Evolutionary conservation across 2,329 filamentous ascomycete species (phyloP).

Genomic region (Alternaria viburni): DNA sequence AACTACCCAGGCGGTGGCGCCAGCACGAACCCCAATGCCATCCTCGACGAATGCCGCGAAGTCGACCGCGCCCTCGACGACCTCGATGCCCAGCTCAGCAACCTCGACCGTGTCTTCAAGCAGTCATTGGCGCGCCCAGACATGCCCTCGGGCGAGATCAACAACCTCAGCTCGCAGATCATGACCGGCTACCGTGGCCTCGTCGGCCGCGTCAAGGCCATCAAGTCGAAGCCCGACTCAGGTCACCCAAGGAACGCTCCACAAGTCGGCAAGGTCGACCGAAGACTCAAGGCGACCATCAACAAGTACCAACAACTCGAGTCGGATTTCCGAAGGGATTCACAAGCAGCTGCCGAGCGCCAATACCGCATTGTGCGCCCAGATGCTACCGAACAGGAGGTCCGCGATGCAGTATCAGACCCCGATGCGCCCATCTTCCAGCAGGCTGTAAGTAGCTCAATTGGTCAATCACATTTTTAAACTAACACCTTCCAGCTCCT

Average conservation of each 20-base stretch:
- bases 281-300: slow-evolving; percentile 80
- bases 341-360: slow-evolving; percentile 82
- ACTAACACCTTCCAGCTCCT: slow-evolving; percentile 62
- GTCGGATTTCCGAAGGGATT: slow-evolving; percentile 77
- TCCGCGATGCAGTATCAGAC: slow-evolving; percentile 77
- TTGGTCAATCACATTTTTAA: neutral
- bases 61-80: slow-evolving; percentile 79
- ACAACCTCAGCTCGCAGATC: slow-evolving; percentile 76
- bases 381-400: slow-evolving; percentile 78
- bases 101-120: slow-evolving; percentile 74
- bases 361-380: slow-evolving; percentile 91
- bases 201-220: slow-evolving; percentile 76
- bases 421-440: slow-evolving; percentile 82
- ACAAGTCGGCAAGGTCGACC: slow-evolving; percentile 82
- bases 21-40: slow-evolving; percentile 68
- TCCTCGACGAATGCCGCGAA: slow-evolving; percentile 83
- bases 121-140: slow-evolving; percentile 77
- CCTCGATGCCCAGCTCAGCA: slow-evolving; percentile 74
- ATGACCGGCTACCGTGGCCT: slow-evolving; percentile 83
- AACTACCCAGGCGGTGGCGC: slow-evolving; percentile 54
- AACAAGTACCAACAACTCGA: slow-evolving; percentile 82
- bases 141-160: slow-evolving; percentile 73
- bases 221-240: slow-evolving; percentile 83
- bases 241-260: slow-evolving; percentile 74
- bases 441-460: slow-evolving; percentile 64